Evolutionary conservation across 768 basidiomycete species (phyloP).

Genomic region (Suillus ampliporus): DNA sequence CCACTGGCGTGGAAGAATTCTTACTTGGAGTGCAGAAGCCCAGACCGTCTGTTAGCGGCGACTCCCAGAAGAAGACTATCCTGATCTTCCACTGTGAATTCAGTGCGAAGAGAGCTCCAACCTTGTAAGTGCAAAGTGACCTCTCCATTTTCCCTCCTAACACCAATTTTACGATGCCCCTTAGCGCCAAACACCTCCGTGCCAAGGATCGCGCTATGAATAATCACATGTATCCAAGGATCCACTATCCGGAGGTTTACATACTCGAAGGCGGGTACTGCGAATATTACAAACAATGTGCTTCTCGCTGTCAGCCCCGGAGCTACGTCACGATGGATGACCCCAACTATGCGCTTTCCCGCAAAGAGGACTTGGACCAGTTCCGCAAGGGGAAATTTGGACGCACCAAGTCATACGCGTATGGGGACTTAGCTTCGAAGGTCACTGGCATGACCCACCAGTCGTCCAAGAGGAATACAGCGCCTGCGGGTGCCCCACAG

Average conservation of each 20-base stretch:
- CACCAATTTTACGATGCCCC: constrained; percentile 12
- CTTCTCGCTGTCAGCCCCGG: constrained; percentile 75
- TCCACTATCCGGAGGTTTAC: constrained; percentile 97
- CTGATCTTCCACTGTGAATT: constrained; percentile 99
- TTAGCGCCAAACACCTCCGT: constrained; percentile 91
- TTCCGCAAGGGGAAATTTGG: constrained; percentile 90
- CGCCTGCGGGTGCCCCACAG: constrained; percentile 56
- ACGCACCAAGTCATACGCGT: constrained; percentile 90
- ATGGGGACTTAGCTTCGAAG: constrained; percentile 72
- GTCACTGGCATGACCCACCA: constrained; percentile 41
- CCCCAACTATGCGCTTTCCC: constrained; percentile 78
- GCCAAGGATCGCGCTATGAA: constrained; percentile 90
- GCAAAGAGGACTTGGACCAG: constrained; percentile 87
- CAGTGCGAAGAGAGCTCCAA: constrained; percentile 92
- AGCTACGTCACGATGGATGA: constrained; percentile 97
- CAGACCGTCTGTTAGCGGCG: constrained; percentile 75
- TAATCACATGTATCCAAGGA: constrained; percentile 86
- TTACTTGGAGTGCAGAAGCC: constrained; percentile 72
- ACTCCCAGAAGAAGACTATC: constrained; percentile 75
- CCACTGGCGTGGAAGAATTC: constrained; percentile 77
- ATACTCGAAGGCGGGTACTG: constrained; percentile 97
- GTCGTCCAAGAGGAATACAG: constrained; percentile 69
- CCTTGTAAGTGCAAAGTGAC: constrained; percentile 69
- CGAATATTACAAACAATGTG: constrained; percentile 76
- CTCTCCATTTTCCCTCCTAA: background rate